phyloP scores from a whole-genome alignment of 1,284 basidiomycete species.

The Veloboletus limbatus region DNA sequence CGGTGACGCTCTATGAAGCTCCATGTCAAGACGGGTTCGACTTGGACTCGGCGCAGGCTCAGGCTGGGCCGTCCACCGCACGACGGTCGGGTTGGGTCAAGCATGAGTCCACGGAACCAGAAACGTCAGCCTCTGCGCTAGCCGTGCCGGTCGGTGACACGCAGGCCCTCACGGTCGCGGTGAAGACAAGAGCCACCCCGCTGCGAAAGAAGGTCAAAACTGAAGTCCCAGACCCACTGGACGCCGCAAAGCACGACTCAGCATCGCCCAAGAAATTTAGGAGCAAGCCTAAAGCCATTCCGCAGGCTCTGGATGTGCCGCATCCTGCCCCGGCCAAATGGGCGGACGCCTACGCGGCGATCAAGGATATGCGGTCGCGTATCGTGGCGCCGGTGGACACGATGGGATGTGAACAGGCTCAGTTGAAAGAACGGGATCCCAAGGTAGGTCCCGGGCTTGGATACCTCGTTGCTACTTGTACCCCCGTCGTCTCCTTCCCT shows the following conservation, averaged over 20 bases:
- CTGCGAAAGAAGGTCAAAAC: background rate
- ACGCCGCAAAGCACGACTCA: background rate
- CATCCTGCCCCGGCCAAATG: conserved; percentile 75
- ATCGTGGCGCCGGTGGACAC: conserved; percentile 86
- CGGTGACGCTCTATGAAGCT: conserved; percentile 42
- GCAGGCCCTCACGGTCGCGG: too few relatives aligned
- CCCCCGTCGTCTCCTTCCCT: too few relatives aligned
- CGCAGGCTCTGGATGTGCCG: conserved; percentile 57
- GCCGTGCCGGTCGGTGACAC: too few relatives aligned
- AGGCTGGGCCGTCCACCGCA: conserved; percentile 13
- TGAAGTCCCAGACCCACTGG: background rate
- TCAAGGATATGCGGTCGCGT: conserved; percentile 73
- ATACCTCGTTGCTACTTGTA: too few relatives aligned
- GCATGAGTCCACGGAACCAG: conserved; percentile 28
- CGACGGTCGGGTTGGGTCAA: conserved; percentile 36
- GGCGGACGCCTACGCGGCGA: conserved; percentile 72
- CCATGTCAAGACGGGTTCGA: background rate
- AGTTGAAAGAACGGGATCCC: conserved; percentile 59
- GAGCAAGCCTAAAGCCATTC: conserved; percentile 42
- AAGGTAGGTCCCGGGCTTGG: too few relatives aligned
- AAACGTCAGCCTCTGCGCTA: too few relatives aligned
- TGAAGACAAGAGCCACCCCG: background rate
- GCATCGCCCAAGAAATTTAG: background rate
- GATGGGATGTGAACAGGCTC: conserved; percentile 81
- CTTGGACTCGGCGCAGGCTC: background rate